A percentile compares a stretch with the other conserved stretches of the same genome.
Conservation (phyloP, 768 basidiomycete genomes). For the Hericium erinaceus region DNA sequence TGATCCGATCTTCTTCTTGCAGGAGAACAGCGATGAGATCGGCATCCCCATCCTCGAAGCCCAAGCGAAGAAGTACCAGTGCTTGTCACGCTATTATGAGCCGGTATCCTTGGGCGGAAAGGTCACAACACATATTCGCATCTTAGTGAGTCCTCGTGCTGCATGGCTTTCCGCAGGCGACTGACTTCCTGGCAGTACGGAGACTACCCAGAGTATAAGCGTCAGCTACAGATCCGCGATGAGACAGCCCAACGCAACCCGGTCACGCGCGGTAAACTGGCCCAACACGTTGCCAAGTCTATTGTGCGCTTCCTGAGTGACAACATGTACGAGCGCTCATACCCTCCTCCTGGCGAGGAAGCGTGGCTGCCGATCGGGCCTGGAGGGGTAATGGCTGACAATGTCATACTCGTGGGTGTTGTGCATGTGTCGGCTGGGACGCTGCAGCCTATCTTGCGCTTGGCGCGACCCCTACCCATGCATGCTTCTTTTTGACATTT, state of each 20-base stretch:
- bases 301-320: background rate
- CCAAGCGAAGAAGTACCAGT: background rate
- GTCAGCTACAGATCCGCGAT: background rate
- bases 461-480: background rate
- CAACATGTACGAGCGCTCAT: too few relatives aligned
- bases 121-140: background rate
- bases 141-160: background rate
- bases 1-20: background rate
- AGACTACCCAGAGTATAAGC: background rate
- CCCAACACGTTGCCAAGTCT: background rate
- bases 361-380: background rate
- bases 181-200: background rate
- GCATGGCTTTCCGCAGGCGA: background rate
- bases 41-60: background rate
- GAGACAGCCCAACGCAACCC: background rate
- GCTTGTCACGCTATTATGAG: background rate
- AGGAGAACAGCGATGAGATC: background rate
- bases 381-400: background rate
- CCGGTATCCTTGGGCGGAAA: background rate
- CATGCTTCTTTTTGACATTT: too few relatives aligned
- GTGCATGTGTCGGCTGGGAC: background rate
- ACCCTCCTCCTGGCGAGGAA: too few relatives aligned
- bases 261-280: background rate
- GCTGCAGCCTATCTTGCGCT: background rate
- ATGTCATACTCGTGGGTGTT: background rate